A percentile compares a stretch with the other conserved stretches of the same genome.
Conservation (phyloP, 805 yeast species). For the Starmerella floris region DNA sequence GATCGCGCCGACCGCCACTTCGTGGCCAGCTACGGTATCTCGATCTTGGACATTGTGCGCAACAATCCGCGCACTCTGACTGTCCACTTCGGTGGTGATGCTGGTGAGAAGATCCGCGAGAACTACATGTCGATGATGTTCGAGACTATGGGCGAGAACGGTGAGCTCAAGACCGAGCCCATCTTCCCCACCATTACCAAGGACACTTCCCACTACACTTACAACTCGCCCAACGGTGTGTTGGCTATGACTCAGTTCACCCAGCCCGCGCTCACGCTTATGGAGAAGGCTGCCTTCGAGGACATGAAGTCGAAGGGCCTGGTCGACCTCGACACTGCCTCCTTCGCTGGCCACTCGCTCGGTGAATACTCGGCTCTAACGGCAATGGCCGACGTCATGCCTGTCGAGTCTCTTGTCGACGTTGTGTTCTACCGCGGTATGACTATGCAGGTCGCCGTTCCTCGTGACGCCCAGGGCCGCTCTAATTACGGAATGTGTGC, state of each 20-base stretch:
- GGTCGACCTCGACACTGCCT: constrained; percentile 69
- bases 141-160: constrained; percentile 80
- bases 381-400: constrained; percentile 96
- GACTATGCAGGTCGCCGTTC: constrained; percentile 99
- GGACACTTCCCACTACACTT: constrained; percentile 70
- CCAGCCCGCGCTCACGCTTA: constrained; percentile 95
- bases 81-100: constrained; percentile 94
- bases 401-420: constrained; percentile 91
- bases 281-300: constrained; percentile 98
- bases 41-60: constrained; percentile 86
- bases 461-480: constrained; percentile 88
- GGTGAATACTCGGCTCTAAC: constrained; percentile 98
- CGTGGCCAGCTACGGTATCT: constrained; percentile 88
- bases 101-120: constrained; percentile 87
- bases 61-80: constrained; percentile 93
- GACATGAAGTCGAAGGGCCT: constrained; percentile 93
- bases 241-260: constrained; percentile 97
- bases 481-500: constrained; percentile 99
- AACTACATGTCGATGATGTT: constrained; percentile 96
- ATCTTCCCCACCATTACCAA: constrained; percentile 86
- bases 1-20: constrained; percentile 94
- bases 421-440: constrained; percentile 99
- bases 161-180: constrained; percentile 75
- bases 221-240: constrained; percentile 85
- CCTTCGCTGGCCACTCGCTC: constrained; percentile 98